Evolutionary conservation across 2,329 filamentous ascomycete genomes (phyloP).

Genomic region (Fusarium sp.): DNA sequence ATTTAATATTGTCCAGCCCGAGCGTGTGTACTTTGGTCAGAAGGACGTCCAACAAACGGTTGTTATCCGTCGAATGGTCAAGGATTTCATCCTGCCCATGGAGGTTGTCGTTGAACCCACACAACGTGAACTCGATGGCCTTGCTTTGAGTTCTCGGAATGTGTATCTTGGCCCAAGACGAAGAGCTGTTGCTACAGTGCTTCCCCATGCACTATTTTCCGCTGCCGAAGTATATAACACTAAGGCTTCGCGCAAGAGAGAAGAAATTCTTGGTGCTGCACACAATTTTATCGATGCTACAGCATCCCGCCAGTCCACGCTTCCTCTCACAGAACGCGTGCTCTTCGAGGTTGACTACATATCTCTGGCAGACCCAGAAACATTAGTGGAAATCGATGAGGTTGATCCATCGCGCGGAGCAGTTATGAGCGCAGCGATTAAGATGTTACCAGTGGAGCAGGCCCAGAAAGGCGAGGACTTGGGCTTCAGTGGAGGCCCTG

Average conservation of each 20-base stretch:
- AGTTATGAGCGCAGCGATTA: slow-evolving; percentile 88
- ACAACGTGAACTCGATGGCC: slow-evolving; percentile 77
- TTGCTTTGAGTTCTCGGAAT: slow-evolving; percentile 92
- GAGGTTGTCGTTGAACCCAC: slow-evolving; percentile 79
- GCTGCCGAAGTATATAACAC: slow-evolving; percentile 72
- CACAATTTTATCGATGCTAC: slow-evolving; percentile 64
- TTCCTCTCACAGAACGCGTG: slow-evolving; percentile 68
- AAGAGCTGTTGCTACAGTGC: slow-evolving; percentile 74
- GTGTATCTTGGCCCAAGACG: slow-evolving; percentile 86
- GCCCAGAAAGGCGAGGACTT: slow-evolving; percentile 75
- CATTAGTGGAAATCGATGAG: slow-evolving; percentile 77
- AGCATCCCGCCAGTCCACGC: slow-evolving; percentile 66
- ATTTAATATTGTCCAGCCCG: slow-evolving; percentile 62
- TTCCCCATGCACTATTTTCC: slow-evolving; percentile 73
- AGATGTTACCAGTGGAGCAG: slow-evolving; percentile 83
- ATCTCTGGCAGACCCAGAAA: slow-evolving; percentile 85
- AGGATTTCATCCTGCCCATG: slow-evolving; percentile 83
- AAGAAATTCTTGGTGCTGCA: slow-evolving; percentile 76
- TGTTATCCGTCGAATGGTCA: slow-evolving; percentile 84
- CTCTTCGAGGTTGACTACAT: slow-evolving; percentile 90
- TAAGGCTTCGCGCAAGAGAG: slow-evolving; percentile 61
- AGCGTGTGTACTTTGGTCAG: slow-evolving; percentile 89
- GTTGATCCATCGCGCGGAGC: slow-evolving; percentile 77
- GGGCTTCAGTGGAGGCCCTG: slow-evolving; percentile 74
- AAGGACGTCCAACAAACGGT: slow-evolving; percentile 98